A percentile compares a stretch with the other conserved stretches of the same genome.
These are phyloP conservation scores for Verticillium longisporum DNA, from an alignment of 2,329 filamentous ascomycete species.

Conservation along the genomic window DNA sequence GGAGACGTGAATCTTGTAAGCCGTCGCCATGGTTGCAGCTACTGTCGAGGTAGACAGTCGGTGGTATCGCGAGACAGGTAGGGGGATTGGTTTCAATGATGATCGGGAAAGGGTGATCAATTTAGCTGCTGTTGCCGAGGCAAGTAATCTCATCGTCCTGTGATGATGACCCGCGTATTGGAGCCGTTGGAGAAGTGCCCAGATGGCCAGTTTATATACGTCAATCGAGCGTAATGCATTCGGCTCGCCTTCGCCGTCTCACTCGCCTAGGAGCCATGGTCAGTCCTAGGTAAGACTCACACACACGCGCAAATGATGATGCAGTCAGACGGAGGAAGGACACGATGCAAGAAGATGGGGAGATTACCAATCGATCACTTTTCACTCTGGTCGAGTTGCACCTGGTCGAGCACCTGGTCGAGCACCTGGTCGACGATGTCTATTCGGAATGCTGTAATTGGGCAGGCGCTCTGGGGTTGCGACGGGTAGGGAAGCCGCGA, in stretches of 20 bases:
- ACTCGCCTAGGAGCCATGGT: too few relatives aligned
- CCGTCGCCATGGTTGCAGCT: slow-evolving; percentile 32
- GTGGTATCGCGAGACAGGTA: background rate
- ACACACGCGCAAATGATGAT: too few relatives aligned
- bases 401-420: background rate
- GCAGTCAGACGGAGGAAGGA: too few relatives aligned
- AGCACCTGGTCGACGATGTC: background rate
- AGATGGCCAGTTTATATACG: background rate
- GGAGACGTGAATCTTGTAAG: slow-evolving; percentile 40
- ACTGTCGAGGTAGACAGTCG: background rate
- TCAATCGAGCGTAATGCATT: background rate
- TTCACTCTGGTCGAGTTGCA: background rate
- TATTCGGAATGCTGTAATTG: background rate
- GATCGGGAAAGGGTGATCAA: background rate
- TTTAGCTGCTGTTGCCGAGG: background rate
- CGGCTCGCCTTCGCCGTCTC: too few relatives aligned
- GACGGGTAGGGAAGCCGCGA: background rate
- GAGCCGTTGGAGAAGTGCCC: background rate
- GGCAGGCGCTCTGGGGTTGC: background rate
- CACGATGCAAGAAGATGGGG: background rate
- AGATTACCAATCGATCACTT: background rate
- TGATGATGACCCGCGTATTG: background rate
- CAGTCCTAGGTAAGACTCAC: too few relatives aligned
- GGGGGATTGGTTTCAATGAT: background rate
- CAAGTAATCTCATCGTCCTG: background rate